phyloP scores from a whole-genome alignment of 2,329 filamentous ascomycete species.

The Paraphoma chrysanthemicola region DNA sequence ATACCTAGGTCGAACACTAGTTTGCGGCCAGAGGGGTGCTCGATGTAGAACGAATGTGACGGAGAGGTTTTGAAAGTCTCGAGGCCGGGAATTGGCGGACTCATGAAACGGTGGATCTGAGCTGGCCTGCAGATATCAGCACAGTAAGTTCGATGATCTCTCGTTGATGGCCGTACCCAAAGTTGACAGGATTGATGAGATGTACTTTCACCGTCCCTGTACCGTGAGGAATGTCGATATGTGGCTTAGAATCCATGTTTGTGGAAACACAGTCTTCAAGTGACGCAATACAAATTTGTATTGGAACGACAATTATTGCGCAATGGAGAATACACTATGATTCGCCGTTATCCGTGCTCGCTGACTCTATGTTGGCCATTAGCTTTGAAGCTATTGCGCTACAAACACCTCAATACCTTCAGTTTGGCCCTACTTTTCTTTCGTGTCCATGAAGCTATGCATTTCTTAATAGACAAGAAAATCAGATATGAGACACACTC shows the following conservation, averaged over 20 bases:
- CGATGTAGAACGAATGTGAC: conserved; percentile 56
- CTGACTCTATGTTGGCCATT: too few species aligned
- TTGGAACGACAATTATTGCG: too few species aligned
- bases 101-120: conserved; percentile 40
- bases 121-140: conserved; percentile 4
- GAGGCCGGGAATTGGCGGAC: conserved; percentile 23
- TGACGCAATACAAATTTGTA: too few species aligned
- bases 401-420: too few species aligned
- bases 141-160: too few species aligned
- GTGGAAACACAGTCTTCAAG: neutral
- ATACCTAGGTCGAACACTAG: conserved; percentile 58
- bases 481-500: too few species aligned
- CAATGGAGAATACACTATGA: too few species aligned
- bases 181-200: conserved; percentile 48
- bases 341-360: too few species aligned
- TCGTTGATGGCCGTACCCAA: conserved; percentile 3
- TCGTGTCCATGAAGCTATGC: too few species aligned
- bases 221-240: conserved; percentile 13
- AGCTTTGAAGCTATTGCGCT: too few species aligned
- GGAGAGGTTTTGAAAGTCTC: conserved; percentile 39
- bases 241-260: conserved; percentile 7
- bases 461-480: too few species aligned
- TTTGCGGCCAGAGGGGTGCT: conserved; percentile 52
- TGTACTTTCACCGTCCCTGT: conserved; percentile 15
- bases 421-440: too few species aligned